Conservation (phyloP, 345 rosid species). For the Psidium friedrichsthalianum region DNA sequence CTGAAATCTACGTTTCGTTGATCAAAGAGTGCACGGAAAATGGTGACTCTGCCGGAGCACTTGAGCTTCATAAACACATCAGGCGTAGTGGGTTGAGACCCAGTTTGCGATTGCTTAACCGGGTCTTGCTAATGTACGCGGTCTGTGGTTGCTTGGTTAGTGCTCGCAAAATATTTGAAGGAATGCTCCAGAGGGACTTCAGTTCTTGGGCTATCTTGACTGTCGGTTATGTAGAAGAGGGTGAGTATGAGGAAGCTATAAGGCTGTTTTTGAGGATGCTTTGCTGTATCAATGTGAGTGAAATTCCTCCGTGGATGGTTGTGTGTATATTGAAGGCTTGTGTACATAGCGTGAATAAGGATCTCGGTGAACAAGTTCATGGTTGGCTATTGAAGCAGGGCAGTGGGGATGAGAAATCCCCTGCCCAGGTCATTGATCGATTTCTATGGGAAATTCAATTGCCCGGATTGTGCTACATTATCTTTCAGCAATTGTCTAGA, state of each 20-base stretch:
- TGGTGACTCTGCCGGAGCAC: constrained; percentile 29
- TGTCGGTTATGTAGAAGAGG: constrained; percentile 25
- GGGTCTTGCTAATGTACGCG: constrained; percentile 34
- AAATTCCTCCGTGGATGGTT: constrained; percentile 33
- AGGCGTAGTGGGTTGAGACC: constrained; percentile 17
- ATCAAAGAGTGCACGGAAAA: constrained; percentile 39
- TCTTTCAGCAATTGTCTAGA: constrained; percentile 20
- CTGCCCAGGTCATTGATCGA: constrained; percentile 31
- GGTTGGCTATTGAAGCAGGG: constrained; percentile 49
- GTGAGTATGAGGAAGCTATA: constrained; percentile 28
- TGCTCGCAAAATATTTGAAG: constrained; percentile 54
- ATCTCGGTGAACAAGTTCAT: constrained; percentile 59
- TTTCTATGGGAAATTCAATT: constrained; percentile 41
- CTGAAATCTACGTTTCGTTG: constrained; percentile 43
- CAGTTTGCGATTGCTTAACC: constrained; percentile 21
- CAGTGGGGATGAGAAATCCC: constrained; percentile 10
- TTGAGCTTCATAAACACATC: constrained; percentile 35
- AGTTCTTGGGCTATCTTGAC: constrained; percentile 51
- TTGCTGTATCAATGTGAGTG: not conserved
- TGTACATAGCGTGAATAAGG: constrained; percentile 27
- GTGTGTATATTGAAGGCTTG: constrained; percentile 42
- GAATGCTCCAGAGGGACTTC: constrained; percentile 41
- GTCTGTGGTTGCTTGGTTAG: constrained; percentile 30
- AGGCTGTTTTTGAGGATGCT: constrained; percentile 31
- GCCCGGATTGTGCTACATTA: constrained; percentile 28